Percentiles rank a stretch among this genome's conserved stretches.
phyloP scores from a whole-genome alignment of 2,329 filamentous ascomycete species.

The Penicillium psychrosexuale region DNA sequence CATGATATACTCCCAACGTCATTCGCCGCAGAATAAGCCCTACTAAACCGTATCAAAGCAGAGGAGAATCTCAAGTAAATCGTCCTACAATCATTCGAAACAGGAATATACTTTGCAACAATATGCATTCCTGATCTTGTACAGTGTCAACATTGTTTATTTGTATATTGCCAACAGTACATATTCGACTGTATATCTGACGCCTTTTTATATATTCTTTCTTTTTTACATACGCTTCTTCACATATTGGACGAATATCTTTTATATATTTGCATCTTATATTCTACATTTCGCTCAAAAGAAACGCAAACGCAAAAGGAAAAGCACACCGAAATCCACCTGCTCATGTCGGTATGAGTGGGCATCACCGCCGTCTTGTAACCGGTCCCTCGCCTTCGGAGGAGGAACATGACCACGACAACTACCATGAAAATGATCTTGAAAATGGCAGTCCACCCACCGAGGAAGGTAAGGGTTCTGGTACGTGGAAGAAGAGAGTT shows the following conservation, averaged over 20 bases:
- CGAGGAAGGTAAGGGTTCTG: slow-evolving; percentile 8
- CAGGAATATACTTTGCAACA: not conserved
- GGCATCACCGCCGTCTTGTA: slow-evolving; percentile 25
- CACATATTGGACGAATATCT: not conserved
- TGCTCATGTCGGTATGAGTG: slow-evolving; percentile 14
- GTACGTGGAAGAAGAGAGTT: slow-evolving; percentile 36
- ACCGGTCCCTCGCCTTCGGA: slow-evolving; percentile 24
- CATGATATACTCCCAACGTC: slow-evolving; percentile 23
- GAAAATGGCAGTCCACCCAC: slow-evolving; percentile 11
- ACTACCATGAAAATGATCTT: not conserved
- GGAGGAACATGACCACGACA: not conserved
- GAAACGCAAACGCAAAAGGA: not conserved
- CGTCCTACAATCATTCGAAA: not conserved
- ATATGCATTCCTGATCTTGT: slow-evolving; percentile 5
- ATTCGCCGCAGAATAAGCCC: slow-evolving; percentile 12
- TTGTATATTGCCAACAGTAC: slow-evolving; percentile 2
- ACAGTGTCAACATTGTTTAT: not conserved
- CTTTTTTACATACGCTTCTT: not conserved
- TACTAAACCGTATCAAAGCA: not conserved
- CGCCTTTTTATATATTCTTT: not conserved
- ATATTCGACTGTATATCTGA: not conserved
- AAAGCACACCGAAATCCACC: too few relatives aligned
- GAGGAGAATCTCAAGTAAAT: not conserved
- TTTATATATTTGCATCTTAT: not conserved
- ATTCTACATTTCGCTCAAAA: not conserved